These are phyloP conservation scores for Lumnitzera littorea DNA, from an alignment of 345 rosid genomes.

Conservation along the genomic window DNA sequence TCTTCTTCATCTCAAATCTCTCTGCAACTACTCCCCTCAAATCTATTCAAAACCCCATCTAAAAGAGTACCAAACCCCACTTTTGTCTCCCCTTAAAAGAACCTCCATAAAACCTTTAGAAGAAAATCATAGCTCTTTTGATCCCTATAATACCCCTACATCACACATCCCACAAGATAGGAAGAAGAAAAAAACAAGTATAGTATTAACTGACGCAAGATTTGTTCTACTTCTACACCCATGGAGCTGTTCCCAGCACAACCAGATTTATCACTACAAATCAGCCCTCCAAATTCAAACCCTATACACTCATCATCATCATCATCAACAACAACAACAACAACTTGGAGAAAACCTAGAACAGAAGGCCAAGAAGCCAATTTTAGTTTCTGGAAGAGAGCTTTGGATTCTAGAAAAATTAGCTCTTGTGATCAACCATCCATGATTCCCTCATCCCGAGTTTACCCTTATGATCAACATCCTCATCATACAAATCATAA, in stretches of 20 bases:
- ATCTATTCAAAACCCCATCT: slow-evolving; percentile 18
- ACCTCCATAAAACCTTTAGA: neutral
- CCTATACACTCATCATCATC: slow-evolving; percentile 35
- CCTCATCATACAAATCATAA: slow-evolving; percentile 10
- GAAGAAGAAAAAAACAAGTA: neutral
- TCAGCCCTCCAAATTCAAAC: slow-evolving; percentile 65
- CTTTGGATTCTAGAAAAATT: slow-evolving; percentile 10
- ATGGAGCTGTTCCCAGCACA: slow-evolving; percentile 84
- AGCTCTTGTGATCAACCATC: neutral
- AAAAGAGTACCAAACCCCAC: slow-evolving; percentile 2
- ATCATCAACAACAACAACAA: no score
- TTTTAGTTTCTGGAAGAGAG: slow-evolving; percentile 38
- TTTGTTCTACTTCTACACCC: neutral
- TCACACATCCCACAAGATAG: neutral
- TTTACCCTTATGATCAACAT: neutral
- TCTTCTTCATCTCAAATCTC: slow-evolving; percentile 30
- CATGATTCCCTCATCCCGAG: no score
- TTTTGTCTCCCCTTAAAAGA: neutral
- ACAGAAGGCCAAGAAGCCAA: slow-evolving; percentile 31
- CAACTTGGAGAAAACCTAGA: slow-evolving; percentile 29
- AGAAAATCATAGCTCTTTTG: no score
- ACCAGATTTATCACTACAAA: slow-evolving; percentile 64
- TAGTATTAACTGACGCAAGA: neutral
- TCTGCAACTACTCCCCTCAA: slow-evolving; percentile 33
- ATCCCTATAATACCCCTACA: no score